Conservation (phyloP, 768 basidiomycete genomes). For the Podaxis sp. region DNA sequence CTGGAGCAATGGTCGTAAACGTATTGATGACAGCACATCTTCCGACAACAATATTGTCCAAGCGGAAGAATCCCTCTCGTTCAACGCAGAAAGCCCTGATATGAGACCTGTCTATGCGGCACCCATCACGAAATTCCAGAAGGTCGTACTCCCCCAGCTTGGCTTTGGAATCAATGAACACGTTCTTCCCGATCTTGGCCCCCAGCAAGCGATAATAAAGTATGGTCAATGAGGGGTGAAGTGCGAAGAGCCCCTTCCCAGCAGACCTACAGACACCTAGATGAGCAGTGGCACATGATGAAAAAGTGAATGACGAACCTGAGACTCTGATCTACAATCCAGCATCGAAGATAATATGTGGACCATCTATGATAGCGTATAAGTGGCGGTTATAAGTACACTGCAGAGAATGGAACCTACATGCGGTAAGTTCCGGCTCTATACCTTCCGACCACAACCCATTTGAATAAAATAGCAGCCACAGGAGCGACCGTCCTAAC, state of each 20-base stretch:
- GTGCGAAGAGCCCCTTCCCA: constrained; percentile 42
- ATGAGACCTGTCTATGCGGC: constrained; percentile 39
- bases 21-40: constrained; percentile 39
- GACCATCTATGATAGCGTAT: constrained; percentile 31
- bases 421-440: constrained; percentile 36
- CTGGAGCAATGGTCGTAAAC: constrained; percentile 44
- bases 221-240: constrained; percentile 35
- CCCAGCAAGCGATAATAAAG: constrained; percentile 48
- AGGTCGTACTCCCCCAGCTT: constrained; percentile 46
- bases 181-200: constrained; percentile 41
- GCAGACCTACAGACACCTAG: constrained; percentile 25
- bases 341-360: constrained; percentile 43
- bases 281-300: not conserved
- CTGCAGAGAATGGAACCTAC: constrained; percentile 24
- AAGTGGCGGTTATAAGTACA: not conserved
- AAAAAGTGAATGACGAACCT: constrained; percentile 21
- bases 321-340: constrained; percentile 41
- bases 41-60: constrained; percentile 39
- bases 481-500: constrained; percentile 38
- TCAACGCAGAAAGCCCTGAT: constrained; percentile 47
- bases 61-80: constrained; percentile 42
- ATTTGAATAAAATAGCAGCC: constrained; percentile 43
- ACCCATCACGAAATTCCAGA: constrained; percentile 42
- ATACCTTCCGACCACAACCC: constrained; percentile 45
- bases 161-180: constrained; percentile 37